phyloP scores from a whole-genome alignment of 345 rosid genomes.

The Brassica juncea region DNA sequence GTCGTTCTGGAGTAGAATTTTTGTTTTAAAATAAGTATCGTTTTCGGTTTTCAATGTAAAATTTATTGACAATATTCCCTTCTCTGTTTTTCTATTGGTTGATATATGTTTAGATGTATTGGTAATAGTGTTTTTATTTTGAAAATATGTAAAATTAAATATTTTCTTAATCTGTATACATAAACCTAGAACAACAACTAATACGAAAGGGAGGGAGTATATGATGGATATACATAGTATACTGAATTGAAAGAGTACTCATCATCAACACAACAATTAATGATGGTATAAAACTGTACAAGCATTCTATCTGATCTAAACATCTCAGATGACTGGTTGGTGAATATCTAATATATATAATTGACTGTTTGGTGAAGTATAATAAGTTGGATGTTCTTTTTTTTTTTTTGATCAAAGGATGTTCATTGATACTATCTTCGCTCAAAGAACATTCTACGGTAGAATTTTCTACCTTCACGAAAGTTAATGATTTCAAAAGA shows the following conservation, averaged over 20 bases:
- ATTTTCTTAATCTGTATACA: no score
- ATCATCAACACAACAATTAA: not conserved
- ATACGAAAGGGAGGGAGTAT: no score
- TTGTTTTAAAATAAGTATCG: no score
- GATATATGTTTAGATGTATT: no score
- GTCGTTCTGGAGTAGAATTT: no score
- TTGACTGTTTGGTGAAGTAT: not conserved
- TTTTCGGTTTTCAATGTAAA: no score
- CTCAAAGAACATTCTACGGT: not conserved
- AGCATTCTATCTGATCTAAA: slow-evolving; percentile 20
- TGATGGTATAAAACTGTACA: not conserved
- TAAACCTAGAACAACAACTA: no score
- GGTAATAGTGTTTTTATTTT: no score
- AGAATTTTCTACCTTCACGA: not conserved
- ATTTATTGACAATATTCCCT: no score
- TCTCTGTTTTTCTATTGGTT: no score
- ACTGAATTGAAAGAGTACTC: not conserved
- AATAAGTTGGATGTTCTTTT: slow-evolving; percentile 8
- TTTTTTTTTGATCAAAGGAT: no score
- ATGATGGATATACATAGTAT: not conserved
- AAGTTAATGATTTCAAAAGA: not conserved
- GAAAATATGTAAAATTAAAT: no score
- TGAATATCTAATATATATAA: not conserved
- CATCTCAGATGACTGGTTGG: slow-evolving; percentile 3
- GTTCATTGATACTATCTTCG: not conserved